Conservation (phyloP, 1,284 basidiomycete genomes). For the Coriolopsis trogii region DNA sequence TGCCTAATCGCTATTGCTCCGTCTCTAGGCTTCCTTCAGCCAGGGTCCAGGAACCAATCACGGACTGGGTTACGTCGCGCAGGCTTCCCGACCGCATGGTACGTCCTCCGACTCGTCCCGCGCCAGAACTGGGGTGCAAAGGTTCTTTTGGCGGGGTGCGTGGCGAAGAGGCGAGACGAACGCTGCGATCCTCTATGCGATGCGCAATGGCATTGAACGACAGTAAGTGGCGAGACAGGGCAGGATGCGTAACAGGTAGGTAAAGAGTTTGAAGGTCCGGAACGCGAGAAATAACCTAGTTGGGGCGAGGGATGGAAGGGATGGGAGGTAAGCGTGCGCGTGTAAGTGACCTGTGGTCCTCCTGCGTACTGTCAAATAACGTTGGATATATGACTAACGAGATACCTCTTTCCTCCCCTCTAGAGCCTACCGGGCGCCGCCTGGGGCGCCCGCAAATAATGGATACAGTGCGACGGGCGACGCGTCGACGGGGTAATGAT, state of each 20-base stretch:
- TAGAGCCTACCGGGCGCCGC: constrained; percentile 13
- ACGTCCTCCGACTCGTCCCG: no score
- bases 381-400: constrained; percentile 1
- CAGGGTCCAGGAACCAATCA: constrained; percentile 13
- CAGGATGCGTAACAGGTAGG: constrained; percentile 12
- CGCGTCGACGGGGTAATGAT: constrained; percentile 24
- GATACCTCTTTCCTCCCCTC: background rate
- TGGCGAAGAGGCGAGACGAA: constrained; percentile 7
- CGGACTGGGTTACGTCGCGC: constrained; percentile 18
- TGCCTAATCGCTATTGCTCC: no score
- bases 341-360: constrained; percentile 13
- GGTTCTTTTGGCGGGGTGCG: constrained; percentile 8
- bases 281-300: constrained; percentile 27
- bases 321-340: constrained; percentile 14
- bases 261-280: constrained; percentile 20
- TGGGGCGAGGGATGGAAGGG: background rate
- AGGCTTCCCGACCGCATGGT: constrained; percentile 20
- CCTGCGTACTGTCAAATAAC: background rate
- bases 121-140: constrained; percentile 15
- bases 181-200: background rate
- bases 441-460: constrained; percentile 18
- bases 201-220: background rate
- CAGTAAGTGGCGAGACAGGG: background rate
- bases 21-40: background rate
- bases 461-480: constrained; percentile 26